A percentile compares a stretch with the other conserved stretches of the same genome.
These are phyloP conservation scores for Daldinia concentrica DNA, from an alignment of 495 filamentous ascomycete genomes.

Conservation along the genomic window DNA sequence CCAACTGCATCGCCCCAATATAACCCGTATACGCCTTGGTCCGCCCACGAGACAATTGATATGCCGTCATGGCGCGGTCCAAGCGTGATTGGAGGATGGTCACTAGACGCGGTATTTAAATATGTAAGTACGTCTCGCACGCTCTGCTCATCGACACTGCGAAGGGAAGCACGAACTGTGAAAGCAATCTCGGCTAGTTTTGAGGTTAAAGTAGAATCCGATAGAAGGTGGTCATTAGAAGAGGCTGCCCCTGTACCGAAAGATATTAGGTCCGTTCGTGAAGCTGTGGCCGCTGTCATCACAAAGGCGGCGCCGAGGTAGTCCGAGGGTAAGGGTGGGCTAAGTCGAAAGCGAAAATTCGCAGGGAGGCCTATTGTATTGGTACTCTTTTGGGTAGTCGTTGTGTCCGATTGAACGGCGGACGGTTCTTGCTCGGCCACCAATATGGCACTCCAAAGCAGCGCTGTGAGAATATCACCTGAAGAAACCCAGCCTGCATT, in stretches of 20 bases:
- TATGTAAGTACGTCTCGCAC: conserved; percentile 32
- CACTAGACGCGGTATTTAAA: conserved; percentile 8
- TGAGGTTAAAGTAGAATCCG: conserved; percentile 7
- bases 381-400: neutral
- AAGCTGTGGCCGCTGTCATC: conserved; percentile 38
- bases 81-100: conserved; percentile 41
- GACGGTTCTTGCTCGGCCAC: neutral
- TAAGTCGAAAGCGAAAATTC: conserved; percentile 38
- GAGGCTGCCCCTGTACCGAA: neutral
- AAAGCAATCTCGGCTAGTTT: conserved; percentile 27
- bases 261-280: conserved; percentile 21
- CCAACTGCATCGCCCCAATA: conserved; percentile 42
- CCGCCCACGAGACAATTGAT: conserved; percentile 69
- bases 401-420: neutral
- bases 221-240: neutral
- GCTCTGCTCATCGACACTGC: conserved; percentile 24
- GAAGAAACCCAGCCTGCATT: conserved; percentile 41
- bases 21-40: conserved; percentile 38
- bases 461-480: conserved; percentile 38
- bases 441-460: conserved; percentile 43
- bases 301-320: conserved; percentile 46
- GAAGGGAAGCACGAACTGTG: conserved; percentile 29
- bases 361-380: conserved; percentile 44
- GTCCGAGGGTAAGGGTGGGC: conserved; percentile 29
- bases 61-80: conserved; percentile 65